phyloP scores from a whole-genome alignment of 768 basidiomycete genomes.

The Suillus bovinus region DNA sequence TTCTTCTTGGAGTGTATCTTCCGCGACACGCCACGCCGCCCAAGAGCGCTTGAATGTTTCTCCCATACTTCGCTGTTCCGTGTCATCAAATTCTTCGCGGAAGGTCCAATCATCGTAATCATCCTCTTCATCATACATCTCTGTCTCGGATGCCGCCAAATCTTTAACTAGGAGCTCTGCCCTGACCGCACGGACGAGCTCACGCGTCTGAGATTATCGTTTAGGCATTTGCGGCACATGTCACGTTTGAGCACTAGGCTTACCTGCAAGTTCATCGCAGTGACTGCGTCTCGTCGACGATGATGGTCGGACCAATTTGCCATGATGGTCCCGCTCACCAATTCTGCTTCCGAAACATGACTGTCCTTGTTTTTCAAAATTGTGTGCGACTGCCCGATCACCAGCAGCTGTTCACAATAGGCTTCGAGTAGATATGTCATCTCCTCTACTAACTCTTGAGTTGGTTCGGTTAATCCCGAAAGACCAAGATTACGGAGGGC shows the following conservation, averaged over 20 bases:
- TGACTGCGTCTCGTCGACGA: conserved; percentile 39
- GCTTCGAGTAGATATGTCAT: conserved; percentile 39
- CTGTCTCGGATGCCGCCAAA: conserved; percentile 9
- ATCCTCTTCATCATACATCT: conserved; percentile 22
- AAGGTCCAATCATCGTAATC: conserved; percentile 29
- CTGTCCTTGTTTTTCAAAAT: conserved; percentile 37
- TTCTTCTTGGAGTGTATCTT: conserved; percentile 26
- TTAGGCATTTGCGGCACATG: neutral
- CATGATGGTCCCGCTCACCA: conserved; percentile 47
- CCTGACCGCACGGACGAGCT: conserved; percentile 39
- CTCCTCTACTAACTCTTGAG: conserved; percentile 34
- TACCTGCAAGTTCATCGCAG: conserved; percentile 47
- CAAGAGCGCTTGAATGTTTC: conserved; percentile 41
- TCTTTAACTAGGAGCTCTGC: conserved; percentile 28
- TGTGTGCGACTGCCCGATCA: conserved; percentile 39
- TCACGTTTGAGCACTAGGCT: conserved; percentile 8
- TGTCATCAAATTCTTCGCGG: conserved; percentile 18
- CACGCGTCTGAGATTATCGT: conserved; percentile 35
- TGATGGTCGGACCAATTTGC: conserved; percentile 44
- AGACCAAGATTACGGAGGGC: conserved; percentile 36
- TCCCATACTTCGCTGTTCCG: conserved; percentile 28
- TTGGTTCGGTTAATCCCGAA: conserved; percentile 22
- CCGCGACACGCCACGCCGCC: conserved; percentile 45
- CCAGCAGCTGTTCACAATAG: conserved; percentile 34
- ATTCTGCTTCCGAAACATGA: conserved; percentile 41